phyloP scores from a whole-genome alignment of 1,284 basidiomycete species.

The Bjerkandera adusta region DNA sequence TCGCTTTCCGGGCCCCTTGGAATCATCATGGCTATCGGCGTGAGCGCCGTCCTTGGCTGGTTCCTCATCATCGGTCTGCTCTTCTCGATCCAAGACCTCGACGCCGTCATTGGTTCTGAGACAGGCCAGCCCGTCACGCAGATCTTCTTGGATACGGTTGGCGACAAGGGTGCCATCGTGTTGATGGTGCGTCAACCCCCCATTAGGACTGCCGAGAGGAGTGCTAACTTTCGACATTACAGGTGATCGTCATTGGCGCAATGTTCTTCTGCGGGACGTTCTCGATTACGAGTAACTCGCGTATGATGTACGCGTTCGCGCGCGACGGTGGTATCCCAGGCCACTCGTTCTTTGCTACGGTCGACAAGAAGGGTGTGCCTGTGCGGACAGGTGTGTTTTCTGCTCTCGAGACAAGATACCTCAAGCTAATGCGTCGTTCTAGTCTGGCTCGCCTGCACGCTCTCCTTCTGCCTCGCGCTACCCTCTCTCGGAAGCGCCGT shows the following conservation, averaged over 20 bases:
- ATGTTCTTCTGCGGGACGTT: constrained; percentile 78
- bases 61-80: constrained; percentile 70
- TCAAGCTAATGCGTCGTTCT: neutral
- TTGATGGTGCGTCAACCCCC: constrained; percentile 48
- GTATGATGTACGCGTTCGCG: constrained; percentile 80
- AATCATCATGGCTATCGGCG: constrained; percentile 72
- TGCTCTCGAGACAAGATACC: neutral
- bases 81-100: constrained; percentile 74
- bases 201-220: too few species aligned
- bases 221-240: neutral
- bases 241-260: constrained; percentile 65
- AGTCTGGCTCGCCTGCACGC: constrained; percentile 77
- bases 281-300: constrained; percentile 72
- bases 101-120: constrained; percentile 45
- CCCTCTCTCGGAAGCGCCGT: constrained; percentile 70
- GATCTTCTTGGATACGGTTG: constrained; percentile 74
- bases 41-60: constrained; percentile 71
- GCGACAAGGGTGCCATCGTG: constrained; percentile 66
- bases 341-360: constrained; percentile 63
- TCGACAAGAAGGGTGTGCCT: constrained; percentile 61
- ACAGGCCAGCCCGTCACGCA: constrained; percentile 74
- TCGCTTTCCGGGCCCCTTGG: constrained; percentile 65
- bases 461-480: constrained; percentile 73
- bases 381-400: constrained; percentile 56
- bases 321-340: constrained; percentile 71